Percentiles rank a stretch among this genome's conserved stretches.
Evolutionary conservation across 768 basidiomycete species (phyloP).

Genomic region (Tulasnella sp.): DNA sequence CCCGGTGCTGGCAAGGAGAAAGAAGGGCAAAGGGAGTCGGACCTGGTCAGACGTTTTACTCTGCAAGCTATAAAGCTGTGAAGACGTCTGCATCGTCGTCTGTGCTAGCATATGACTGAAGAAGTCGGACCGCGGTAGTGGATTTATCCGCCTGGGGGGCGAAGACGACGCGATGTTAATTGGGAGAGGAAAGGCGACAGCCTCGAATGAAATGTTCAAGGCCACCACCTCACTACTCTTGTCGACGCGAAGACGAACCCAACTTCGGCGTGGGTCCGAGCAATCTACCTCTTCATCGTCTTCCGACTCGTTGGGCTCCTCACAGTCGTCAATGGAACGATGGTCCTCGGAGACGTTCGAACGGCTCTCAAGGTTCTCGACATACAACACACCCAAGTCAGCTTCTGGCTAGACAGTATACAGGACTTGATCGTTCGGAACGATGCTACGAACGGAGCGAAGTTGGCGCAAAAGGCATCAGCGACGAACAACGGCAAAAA

Average conservation of each 20-base stretch:
- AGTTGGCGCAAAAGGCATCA: too few species aligned
- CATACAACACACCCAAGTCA: too few species aligned
- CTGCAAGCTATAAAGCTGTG: conserved; percentile 41
- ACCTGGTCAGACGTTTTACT: conserved; percentile 22
- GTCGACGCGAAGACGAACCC: background rate
- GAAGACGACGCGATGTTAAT: conserved; percentile 42
- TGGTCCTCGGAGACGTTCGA: conserved; percentile 20
- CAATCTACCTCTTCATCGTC: background rate
- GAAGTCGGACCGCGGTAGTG: background rate
- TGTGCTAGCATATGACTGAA: conserved; percentile 70
- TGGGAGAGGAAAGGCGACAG: conserved; percentile 54
- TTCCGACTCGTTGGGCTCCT: background rate
- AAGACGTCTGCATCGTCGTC: conserved; percentile 72
- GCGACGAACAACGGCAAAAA: too few species aligned
- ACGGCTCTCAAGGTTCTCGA: too few species aligned
- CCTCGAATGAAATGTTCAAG: background rate
- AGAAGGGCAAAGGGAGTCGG: background rate
- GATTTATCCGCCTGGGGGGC: too few species aligned
- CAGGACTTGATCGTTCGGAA: too few species aligned
- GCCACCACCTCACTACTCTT: background rate
- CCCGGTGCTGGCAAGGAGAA: background rate
- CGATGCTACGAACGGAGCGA: too few species aligned
- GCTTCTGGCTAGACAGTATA: too few species aligned
- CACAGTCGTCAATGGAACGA: background rate
- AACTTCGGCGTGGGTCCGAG: too few species aligned